Evolutionary conservation across 1,284 basidiomycete species (phyloP).

Genomic region (Xerocomus nothofagi): DNA sequence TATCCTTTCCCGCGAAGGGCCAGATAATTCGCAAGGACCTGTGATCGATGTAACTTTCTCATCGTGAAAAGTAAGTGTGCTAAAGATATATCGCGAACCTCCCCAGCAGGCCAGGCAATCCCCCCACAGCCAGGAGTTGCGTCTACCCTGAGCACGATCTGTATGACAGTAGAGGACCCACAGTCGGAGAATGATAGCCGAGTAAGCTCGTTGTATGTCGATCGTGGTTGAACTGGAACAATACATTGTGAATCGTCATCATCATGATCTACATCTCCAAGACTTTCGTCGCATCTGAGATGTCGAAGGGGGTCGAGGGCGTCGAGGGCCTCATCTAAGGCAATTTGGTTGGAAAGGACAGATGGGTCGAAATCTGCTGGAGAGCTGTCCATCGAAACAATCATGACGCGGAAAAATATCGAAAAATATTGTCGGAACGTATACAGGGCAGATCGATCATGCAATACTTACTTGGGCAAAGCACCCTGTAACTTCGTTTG

Average conservation of each 20-base stretch:
- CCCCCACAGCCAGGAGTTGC: slow-evolving; percentile 88
- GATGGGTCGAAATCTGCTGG: slow-evolving; percentile 9
- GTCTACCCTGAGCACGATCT: slow-evolving; percentile 63
- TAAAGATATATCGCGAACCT: slow-evolving; percentile 50
- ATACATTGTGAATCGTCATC: slow-evolving; percentile 36
- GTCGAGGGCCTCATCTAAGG: slow-evolving; percentile 58
- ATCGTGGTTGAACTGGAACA: slow-evolving; percentile 59
- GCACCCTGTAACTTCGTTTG: neutral
- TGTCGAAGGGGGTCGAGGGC: slow-evolving; percentile 62
- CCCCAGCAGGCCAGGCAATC: slow-evolving; percentile 89
- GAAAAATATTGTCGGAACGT: neutral
- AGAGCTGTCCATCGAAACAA: slow-evolving; percentile 1
- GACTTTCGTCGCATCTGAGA: slow-evolving; percentile 44
- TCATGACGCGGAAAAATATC: slow-evolving; percentile 9
- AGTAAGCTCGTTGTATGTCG: slow-evolving; percentile 49
- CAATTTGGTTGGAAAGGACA: slow-evolving; percentile 33
- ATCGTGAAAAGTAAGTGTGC: neutral
- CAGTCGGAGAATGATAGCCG: slow-evolving; percentile 44
- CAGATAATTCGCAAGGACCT: slow-evolving; percentile 80
- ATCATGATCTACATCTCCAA: no score
- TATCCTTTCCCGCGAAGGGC: slow-evolving; percentile 51
- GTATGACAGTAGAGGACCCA: slow-evolving; percentile 34
- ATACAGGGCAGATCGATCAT: neutral
- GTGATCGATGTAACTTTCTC: slow-evolving; percentile 6
- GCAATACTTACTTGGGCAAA: neutral